Conservation (phyloP, 352 stramenopile species). For the Phytophthora pistaciae region DNA sequence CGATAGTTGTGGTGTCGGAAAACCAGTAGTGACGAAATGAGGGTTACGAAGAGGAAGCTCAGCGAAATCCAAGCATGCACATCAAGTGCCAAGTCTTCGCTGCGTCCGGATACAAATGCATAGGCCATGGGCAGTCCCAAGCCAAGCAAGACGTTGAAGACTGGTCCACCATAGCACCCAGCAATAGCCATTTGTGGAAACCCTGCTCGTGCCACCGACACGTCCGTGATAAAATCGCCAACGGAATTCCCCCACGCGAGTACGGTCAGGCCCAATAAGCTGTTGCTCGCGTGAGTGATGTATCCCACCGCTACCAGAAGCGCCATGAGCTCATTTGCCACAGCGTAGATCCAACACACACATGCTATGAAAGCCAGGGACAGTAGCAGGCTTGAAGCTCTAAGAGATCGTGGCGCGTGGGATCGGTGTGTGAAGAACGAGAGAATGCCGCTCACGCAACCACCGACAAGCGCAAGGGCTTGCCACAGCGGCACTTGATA, state of each 20-base stretch:
- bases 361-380: constrained; percentile 82
- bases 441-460: constrained; percentile 64
- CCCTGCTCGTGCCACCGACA: constrained; percentile 80
- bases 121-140: constrained; percentile 79
- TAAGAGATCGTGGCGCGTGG: constrained; percentile 56
- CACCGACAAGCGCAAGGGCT: constrained; percentile 33
- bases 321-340: constrained; percentile 89
- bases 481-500: constrained; percentile 56
- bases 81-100: constrained; percentile 61
- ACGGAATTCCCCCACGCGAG: constrained; percentile 89
- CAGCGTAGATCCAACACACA: constrained; percentile 93
- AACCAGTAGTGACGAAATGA: constrained; percentile 60
- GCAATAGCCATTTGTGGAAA: constrained; percentile 90
- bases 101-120: constrained; percentile 56
- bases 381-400: constrained; percentile 65
- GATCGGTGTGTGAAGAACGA: constrained; percentile 76
- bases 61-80: constrained; percentile 79
- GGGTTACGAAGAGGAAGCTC: constrained; percentile 70
- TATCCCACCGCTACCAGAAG: constrained; percentile 78
- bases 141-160: constrained; percentile 87
- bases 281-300: constrained; percentile 83
- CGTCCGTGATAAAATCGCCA: constrained; percentile 85
- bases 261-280: constrained; percentile 80
- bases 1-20: constrained; percentile 62
- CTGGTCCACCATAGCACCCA: constrained; percentile 83